Base-by-base conservation (phyloP, 768 basidiomycete species). In the Suillus ampliporus region DNA sequence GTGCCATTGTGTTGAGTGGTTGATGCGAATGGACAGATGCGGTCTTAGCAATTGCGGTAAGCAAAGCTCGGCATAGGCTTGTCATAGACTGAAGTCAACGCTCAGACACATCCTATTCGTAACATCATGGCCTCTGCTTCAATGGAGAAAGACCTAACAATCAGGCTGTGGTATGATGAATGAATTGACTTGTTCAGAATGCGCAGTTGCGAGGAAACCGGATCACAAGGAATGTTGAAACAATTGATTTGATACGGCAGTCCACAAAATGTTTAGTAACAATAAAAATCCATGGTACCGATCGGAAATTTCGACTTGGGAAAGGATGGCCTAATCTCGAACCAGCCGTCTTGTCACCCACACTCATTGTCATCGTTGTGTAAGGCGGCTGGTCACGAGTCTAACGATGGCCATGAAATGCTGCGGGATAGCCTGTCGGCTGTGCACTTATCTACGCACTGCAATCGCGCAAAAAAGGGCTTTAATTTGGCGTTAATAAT, bases 101-200 rank as follows among this genome's bases (percentile, higher is more conserved):
- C 58, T 62, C 62, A 96, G 94, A 84, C 88, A 2, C 93, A 96
- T 76, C 95, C 95, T 1, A 82, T 79, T 23, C 83, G 79, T 57
- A 83, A 81, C 51, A 87, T 91, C 60, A 89, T 98, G 65, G 95
- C 94, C 8, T 93, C 94, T 5, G 93, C 92, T n/a, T 86, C 89
- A 11, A 89, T 93, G 84, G 94, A 95, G 68, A 94, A 94, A 67
- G 95, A 97, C 68, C 76, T 92, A 64, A 88, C 88, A 5, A 91
- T 98, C 69, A 84, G 89, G 58, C 68, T 98, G 17, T 97, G 95
- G 95, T 79, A 82, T 61, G 88, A 91, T 69, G 73, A 76, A 53
- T 57, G 95, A 61, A 11, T 23, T 17, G 35, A 15, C 15, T 54
- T 2, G 34, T 37, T 37, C 28, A 34, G 19, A 38, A 38, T 38